These are phyloP conservation scores for Umbelopsis sp. DNA, from an alignment of 371 early-diverging fungal genomes.

Conservation along the genomic window DNA sequence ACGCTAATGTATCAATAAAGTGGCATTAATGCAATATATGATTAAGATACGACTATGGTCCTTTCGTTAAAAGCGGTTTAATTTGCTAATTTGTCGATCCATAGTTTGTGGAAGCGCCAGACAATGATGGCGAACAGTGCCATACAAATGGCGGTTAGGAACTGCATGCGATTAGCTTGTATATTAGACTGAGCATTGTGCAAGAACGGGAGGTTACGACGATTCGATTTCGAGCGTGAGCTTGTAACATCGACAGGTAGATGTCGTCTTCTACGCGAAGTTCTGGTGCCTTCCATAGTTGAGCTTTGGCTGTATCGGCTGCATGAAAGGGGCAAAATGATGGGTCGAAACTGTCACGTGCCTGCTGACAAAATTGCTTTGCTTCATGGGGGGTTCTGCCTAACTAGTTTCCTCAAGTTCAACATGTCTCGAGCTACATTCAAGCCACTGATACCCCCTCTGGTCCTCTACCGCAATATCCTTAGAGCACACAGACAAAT, in stretches of 20 bases:
- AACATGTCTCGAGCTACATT: constrained; percentile 28
- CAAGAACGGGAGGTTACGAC: not conserved
- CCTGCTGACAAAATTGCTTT: no score
- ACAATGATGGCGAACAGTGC: not conserved
- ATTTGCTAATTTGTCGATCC: not conserved
- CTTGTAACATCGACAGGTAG: constrained; percentile 1
- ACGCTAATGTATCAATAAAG: constrained; percentile 18
- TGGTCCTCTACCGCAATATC: constrained; percentile 64
- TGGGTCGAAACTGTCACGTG: no score
- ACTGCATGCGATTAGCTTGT: not conserved
- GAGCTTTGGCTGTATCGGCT: constrained; percentile 1
- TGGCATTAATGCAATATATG: not conserved
- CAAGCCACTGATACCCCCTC: constrained; percentile 51
- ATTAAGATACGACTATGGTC: not conserved
- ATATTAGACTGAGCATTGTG: not conserved
- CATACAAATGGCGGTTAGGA: not conserved
- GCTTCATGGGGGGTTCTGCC: not conserved
- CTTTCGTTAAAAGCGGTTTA: no score
- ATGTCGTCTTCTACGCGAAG: not conserved
- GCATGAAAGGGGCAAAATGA: not conserved
- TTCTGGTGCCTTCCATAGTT: not conserved
- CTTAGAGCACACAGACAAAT: constrained; percentile 60
- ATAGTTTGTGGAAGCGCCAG: not conserved
- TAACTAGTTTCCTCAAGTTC: not conserved
- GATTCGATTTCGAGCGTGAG: not conserved